Evolutionary conservation across 2,329 filamentous ascomycete genomes (phyloP).

Genomic region (Fusarium albidum): DNA sequence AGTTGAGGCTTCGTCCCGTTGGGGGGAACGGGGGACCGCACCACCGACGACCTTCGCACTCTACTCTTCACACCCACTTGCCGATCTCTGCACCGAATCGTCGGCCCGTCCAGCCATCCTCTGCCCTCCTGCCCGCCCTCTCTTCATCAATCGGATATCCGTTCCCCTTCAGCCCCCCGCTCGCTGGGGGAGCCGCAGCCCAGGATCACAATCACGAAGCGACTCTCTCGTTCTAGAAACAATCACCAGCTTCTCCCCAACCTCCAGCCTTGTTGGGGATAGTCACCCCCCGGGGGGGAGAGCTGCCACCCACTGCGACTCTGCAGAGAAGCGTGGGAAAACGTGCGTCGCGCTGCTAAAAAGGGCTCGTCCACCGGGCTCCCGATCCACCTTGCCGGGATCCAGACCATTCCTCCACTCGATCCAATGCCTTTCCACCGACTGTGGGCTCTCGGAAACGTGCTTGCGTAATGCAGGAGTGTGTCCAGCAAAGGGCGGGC

Average conservation of each 20-base stretch:
- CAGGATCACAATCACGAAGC: conserved; percentile 10
- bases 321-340: conserved; percentile 27
- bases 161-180: conserved; percentile 12
- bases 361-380: background rate
- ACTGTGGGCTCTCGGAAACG: conserved; percentile 7
- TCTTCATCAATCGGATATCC: background rate
- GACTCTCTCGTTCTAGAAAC: conserved; percentile 23
- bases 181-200: conserved; percentile 22
- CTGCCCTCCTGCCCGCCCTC: conserved; percentile 2
- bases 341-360: conserved; percentile 5
- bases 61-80: conserved; percentile 8
- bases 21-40: conserved; percentile 19
- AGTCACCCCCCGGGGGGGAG: conserved; percentile 7
- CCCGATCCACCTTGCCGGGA: conserved; percentile 32
- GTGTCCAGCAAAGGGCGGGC: background rate
- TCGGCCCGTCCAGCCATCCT: conserved; percentile 30
- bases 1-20: conserved; percentile 19
- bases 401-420: conserved; percentile 35
- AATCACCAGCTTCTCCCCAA: conserved; percentile 15
- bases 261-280: conserved; percentile 35
- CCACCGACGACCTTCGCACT: background rate
- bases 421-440: conserved; percentile 17
- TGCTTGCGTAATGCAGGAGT: conserved; percentile 37
- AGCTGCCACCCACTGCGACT: conserved; percentile 1
- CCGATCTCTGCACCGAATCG: conserved; percentile 14